A percentile compares a stretch with the other conserved stretches of the same genome.
These are phyloP conservation scores for Jatropha podagrica DNA, from an alignment of 441 rosid genomes.

Conservation along the genomic window DNA sequence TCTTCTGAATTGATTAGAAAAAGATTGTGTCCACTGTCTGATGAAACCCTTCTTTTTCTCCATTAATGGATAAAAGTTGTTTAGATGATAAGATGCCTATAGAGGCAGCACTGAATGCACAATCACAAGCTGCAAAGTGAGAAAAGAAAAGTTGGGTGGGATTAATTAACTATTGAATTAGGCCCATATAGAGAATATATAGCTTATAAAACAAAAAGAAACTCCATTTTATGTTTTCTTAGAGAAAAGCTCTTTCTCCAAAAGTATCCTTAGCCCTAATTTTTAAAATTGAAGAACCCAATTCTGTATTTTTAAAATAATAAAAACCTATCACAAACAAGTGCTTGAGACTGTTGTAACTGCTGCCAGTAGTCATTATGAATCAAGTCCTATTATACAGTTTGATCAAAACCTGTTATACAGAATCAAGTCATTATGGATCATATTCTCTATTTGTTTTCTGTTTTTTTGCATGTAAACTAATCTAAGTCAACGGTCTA, in stretches of 20 bases:
- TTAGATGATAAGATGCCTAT: neutral
- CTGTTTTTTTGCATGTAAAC: neutral
- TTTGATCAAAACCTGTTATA: no score
- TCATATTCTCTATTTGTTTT: no score
- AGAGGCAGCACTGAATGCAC: neutral
- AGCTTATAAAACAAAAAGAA: neutral
- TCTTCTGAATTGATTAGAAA: neutral
- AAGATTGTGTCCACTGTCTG: slow-evolving; percentile 1
- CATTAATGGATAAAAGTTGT: neutral
- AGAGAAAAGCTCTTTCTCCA: no score
- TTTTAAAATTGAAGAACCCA: no score
- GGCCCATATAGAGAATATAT: neutral
- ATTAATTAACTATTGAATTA: neutral
- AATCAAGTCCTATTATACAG: no score
- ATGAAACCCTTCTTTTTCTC: neutral
- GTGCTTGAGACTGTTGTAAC: no score
- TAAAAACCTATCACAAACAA: no score
- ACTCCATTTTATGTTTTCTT: no score
- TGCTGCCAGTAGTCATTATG: no score
- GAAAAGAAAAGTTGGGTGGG: neutral
- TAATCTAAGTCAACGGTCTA: neutral
- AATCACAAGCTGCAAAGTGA: neutral
- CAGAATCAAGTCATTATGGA: no score
- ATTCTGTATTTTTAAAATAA: no score
- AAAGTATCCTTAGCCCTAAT: neutral